A percentile compares a stretch with the other conserved stretches of the same genome.
Evolutionary conservation across 2,329 filamentous ascomycete genomes (phyloP).

Genomic region (Penicillium sp.): DNA sequence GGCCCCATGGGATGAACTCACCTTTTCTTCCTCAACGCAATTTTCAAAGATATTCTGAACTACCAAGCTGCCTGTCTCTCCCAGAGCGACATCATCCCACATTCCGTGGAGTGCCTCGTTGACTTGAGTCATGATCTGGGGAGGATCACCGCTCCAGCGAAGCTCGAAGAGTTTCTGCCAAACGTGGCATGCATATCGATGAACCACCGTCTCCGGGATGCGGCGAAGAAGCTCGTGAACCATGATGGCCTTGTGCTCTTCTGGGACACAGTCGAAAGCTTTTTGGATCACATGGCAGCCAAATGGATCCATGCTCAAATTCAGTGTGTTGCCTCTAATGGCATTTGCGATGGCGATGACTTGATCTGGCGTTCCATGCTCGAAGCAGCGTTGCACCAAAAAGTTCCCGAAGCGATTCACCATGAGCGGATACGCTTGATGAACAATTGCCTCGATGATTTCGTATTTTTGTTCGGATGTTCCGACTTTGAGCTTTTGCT

Average conservation of each 20-base stretch:
- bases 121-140: constrained; percentile 98
- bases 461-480: constrained; percentile 95
- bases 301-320: constrained; percentile 96
- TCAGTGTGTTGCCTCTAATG: constrained; percentile 91
- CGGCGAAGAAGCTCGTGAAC: constrained; percentile 94
- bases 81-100: constrained; percentile 98
- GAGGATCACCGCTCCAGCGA: constrained; percentile 90
- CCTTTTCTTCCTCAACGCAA: constrained; percentile 97
- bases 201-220: constrained; percentile 96
- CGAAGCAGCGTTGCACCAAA: constrained; percentile 96
- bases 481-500: constrained; percentile 97
- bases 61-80: constrained; percentile 95
- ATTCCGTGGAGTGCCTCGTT: constrained; percentile 93
- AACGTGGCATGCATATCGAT: constrained; percentile 97
- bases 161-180: constrained; percentile 99
- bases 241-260: constrained; percentile 98
- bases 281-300: constrained; percentile 98
- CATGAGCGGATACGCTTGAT: constrained; percentile 94
- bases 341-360: constrained; percentile 91
- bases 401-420: constrained; percentile 99
- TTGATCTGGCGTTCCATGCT: constrained; percentile 93
- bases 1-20: constrained; percentile 44
- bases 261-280: constrained; percentile 95
- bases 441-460: constrained; percentile 94
- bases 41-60: constrained; percentile 99